phyloP scores from a whole-genome alignment of 306 rosid species.

The Acacia confusa region DNA sequence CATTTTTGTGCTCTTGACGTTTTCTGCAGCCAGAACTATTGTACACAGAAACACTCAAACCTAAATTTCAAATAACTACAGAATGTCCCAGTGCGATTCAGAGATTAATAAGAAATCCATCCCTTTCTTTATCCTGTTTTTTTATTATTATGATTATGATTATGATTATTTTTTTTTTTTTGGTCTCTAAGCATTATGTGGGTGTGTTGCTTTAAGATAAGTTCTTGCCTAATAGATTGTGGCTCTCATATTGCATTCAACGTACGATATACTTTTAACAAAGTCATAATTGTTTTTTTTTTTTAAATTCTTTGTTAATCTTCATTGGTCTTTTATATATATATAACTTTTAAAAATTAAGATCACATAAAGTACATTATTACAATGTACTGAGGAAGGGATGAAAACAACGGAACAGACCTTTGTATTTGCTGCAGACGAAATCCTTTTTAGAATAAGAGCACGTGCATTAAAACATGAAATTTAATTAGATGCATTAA shows the following conservation, averaged over 20 bases:
- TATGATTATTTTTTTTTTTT: too few species aligned
- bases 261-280: background rate
- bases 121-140: background rate
- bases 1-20: constrained; percentile 22
- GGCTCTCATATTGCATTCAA: background rate
- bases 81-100: background rate
- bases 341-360: too few species aligned
- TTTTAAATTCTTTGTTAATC: background rate
- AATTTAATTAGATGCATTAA: background rate
- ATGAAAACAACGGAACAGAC: background rate
- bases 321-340: background rate
- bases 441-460: too few species aligned
- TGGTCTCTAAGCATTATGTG: background rate
- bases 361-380: too few species aligned
- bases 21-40: background rate
- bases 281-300: background rate
- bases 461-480: background rate
- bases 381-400: background rate
- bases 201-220: background rate
- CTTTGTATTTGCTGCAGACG: background rate
- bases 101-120: background rate
- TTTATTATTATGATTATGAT: too few species aligned
- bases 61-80: background rate
- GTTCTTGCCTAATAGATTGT: background rate
- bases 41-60: background rate